Conservation (phyloP, 257 asterid species). For the Solanum pimpinellifolium region DNA sequence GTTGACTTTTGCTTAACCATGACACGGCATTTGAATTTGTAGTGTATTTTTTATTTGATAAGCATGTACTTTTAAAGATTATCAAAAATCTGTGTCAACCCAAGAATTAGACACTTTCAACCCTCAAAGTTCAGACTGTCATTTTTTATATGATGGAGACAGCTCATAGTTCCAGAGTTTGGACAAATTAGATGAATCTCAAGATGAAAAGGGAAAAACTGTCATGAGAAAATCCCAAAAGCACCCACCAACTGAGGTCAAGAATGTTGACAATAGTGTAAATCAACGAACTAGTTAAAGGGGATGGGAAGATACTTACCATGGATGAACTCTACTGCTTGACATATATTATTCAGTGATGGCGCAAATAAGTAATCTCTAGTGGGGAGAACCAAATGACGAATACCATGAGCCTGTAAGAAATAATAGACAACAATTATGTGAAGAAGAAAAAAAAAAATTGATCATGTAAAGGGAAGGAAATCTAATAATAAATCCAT, state of each 20-base stretch:
- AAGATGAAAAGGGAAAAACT: neutral
- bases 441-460: neutral
- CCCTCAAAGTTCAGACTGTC: neutral
- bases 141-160: neutral
- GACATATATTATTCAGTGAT: conserved; percentile 20
- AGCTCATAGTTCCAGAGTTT: neutral
- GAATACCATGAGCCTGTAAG: conserved; percentile 28
- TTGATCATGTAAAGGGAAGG: neutral
- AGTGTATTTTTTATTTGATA: neutral
- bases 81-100: neutral
- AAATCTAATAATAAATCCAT: neutral
- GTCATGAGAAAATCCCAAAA: neutral
- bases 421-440: neutral
- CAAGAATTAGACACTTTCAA: neutral
- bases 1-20: neutral
- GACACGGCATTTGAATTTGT: neutral
- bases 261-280: neutral
- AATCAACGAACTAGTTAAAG: neutral
- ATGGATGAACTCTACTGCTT: conserved; percentile 33
- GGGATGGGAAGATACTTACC: conserved; percentile 6
- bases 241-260: neutral
- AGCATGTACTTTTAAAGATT: neutral
- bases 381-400: conserved; percentile 29
- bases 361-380: conserved; percentile 42
- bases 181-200: neutral